Percentiles rank a stretch among this genome's conserved stretches.
phyloP scores from a whole-genome alignment of 805 yeast species.

The Henningerozyma blattae region DNA sequence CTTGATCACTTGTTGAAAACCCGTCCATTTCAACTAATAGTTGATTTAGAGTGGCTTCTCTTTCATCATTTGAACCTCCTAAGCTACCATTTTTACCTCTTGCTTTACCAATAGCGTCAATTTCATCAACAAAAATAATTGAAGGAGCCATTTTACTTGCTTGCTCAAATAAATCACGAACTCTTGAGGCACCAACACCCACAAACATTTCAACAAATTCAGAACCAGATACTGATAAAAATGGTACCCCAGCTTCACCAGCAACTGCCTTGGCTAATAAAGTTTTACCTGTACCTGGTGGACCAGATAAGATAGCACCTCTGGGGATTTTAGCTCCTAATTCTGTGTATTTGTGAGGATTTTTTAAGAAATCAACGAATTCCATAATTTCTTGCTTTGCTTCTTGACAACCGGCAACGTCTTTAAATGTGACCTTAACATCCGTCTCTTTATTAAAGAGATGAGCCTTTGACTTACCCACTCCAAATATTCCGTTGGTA shows the following conservation, averaged over 20 bases:
- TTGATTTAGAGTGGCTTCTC: slow-evolving; percentile 88
- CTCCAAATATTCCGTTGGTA: slow-evolving; percentile 58
- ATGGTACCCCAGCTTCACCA: slow-evolving; percentile 94
- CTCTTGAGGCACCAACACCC: slow-evolving; percentile 93
- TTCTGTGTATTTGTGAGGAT: slow-evolving; percentile 73
- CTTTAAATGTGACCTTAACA: slow-evolving; percentile 75
- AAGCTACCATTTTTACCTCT: slow-evolving; percentile 65
- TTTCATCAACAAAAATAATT: slow-evolving; percentile 85
- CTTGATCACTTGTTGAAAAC: slow-evolving; percentile 75
- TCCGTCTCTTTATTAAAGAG: slow-evolving; percentile 85
- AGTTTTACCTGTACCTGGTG: slow-evolving; percentile 97
- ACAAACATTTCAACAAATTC: slow-evolving; percentile 97
- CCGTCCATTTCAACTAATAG: slow-evolving; percentile 94
- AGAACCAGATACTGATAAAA: slow-evolving; percentile 82
- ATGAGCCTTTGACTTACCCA: slow-evolving; percentile 76
- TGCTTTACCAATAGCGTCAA: slow-evolving; percentile 90
- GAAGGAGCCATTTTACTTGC: slow-evolving; percentile 88
- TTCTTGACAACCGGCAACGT: slow-evolving; percentile 92
- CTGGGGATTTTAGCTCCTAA: slow-evolving; percentile 92
- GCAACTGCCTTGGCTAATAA: slow-evolving; percentile 89
- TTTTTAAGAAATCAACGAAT: slow-evolving; percentile 78
- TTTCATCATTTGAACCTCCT: slow-evolving; percentile 82
- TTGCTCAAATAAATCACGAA: slow-evolving; percentile 80
- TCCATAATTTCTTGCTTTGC: slow-evolving; percentile 94
- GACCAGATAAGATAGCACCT: slow-evolving; percentile 89